Conservation (phyloP, 805 yeast species). For the Kazachstania psychrophila region DNA sequence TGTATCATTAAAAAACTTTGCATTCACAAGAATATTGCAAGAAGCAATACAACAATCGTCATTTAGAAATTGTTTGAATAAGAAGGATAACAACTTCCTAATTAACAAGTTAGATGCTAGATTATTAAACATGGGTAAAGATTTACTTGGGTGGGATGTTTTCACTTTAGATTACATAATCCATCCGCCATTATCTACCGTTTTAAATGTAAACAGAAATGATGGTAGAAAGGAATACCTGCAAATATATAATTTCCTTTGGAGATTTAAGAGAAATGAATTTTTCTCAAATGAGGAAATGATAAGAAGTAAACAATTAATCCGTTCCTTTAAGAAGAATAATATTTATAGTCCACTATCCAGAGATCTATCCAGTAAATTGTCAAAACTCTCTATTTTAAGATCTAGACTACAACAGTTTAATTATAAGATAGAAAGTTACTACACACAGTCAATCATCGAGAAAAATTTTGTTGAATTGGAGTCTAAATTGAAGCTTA, state of each 20-base stretch:
- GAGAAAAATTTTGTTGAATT: conserved; percentile 26
- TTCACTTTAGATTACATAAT: conserved; percentile 74
- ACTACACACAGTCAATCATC: conserved; percentile 27
- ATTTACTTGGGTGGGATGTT: conserved; percentile 82
- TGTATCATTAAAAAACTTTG: conserved; percentile 50
- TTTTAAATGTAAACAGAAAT: conserved; percentile 42
- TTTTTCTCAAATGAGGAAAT: conserved; percentile 42
- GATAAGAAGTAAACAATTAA: conserved; percentile 32
- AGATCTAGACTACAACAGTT: conserved; percentile 31
- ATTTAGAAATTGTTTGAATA: conserved; percentile 32
- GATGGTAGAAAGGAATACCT: conserved; percentile 52
- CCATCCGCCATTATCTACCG: conserved; percentile 42
- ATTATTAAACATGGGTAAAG: conserved; percentile 61
- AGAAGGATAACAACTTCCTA: conserved; percentile 32
- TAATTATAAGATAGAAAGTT: conserved; percentile 26
- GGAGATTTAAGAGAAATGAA: conserved; percentile 63
- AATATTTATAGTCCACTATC: conserved; percentile 17
- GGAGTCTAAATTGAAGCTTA: conserved; percentile 29
- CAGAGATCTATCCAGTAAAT: conserved; percentile 23
- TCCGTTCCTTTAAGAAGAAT: conserved; percentile 21
- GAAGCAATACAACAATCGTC: conserved; percentile 55
- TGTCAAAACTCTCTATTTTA: conserved; percentile 24
- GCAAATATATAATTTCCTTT: conserved; percentile 73
- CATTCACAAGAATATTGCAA: conserved; percentile 53
- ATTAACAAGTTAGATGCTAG: conserved; percentile 69